A percentile compares a stretch with the other conserved stretches of the same genome.
These are phyloP conservation scores for Wickerhamiella occidentalis DNA, from an alignment of 805 yeast species.

Conservation along the genomic window DNA sequence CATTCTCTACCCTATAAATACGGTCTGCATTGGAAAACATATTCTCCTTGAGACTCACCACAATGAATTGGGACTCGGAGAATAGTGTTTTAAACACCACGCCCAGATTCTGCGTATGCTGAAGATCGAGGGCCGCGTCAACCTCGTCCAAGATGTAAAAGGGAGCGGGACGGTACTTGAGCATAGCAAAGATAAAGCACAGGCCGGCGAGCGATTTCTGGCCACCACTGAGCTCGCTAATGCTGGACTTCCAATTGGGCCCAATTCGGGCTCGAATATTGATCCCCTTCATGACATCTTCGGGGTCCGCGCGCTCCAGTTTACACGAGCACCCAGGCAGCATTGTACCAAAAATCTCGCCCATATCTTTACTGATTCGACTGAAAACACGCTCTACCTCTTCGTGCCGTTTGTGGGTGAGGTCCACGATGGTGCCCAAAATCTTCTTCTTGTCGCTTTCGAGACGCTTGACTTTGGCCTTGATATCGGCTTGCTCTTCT, in stretches of 20 bases:
- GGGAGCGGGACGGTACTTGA: slow-evolving; percentile 96
- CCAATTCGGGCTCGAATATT: slow-evolving; percentile 87
- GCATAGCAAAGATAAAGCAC: slow-evolving; percentile 78
- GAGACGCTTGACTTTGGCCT: slow-evolving; percentile 70
- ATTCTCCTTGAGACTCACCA: slow-evolving; percentile 93
- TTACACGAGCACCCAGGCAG: slow-evolving; percentile 85
- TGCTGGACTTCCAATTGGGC: slow-evolving; percentile 86
- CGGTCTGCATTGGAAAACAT: slow-evolving; percentile 96
- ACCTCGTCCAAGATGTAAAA: slow-evolving; percentile 97
- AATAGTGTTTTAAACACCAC: slow-evolving; percentile 89
- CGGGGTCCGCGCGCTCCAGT: slow-evolving; percentile 66
- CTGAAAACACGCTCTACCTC: slow-evolving; percentile 76
- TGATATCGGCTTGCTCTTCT: slow-evolving; percentile 67
- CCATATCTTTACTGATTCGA: slow-evolving; percentile 81
- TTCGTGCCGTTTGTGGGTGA: slow-evolving; percentile 74
- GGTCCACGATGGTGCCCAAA: slow-evolving; percentile 69
- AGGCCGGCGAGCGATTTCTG: slow-evolving; percentile 90
- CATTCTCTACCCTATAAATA: slow-evolving; percentile 58
- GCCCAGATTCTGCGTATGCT: slow-evolving; percentile 96
- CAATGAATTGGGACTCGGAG: slow-evolving; percentile 91
- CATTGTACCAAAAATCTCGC: slow-evolving; percentile 75
- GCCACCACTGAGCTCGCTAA: slow-evolving; percentile 93
- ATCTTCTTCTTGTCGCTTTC: slow-evolving; percentile 83
- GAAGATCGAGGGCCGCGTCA: slow-evolving; percentile 93
- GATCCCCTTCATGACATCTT: slow-evolving; percentile 77